Base-by-base conservation (phyloP, 257 asterid species). In the Fraxinus americana region DNA sequence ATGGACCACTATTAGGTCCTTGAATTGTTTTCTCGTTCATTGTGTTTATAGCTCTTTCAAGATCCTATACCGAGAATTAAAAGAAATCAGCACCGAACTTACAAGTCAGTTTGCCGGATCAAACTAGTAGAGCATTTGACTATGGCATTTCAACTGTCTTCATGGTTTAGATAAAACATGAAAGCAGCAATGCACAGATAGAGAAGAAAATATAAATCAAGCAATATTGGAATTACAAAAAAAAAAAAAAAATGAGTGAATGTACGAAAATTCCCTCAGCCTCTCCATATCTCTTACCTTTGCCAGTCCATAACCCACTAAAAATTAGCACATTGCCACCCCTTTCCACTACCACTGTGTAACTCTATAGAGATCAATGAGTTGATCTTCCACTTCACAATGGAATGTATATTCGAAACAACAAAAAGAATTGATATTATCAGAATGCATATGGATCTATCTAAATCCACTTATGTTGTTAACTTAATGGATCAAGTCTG, bases 41-140 rank as follows among this genome's bases (percentile, higher is more conserved):
- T 79, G 76, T 94, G 67, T 68, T 84, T 80, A 94, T 73, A 69
- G 99, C 97, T 85, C 87, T 87, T 54, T 94, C 99, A 79, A 94
- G 95, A 80, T 82, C 96, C 99, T 94, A 74, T 54, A 72, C 72
- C 82, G 83, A 82, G 41, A 71, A 76, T 34, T 71, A 79, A 72
- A 65, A 77, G 74, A 77, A 36, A 79, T 74, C 57, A 38, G 38
- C 9, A 69, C 74, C 74, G n/a, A 78, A 72, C 73, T n/a, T 36
- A 52, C 41, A 71, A 73, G 73, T 67, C 54, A 77, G 9, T 67
- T 39, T 30, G 69, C 54, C 71, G 50, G 35, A 81, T 27, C 48
- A 74, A 21, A 67, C 17, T 30, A 59, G 21, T 5, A 2, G 54
- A 61, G 48, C 67, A 69, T 68, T 66, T 68, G 16, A 78, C 70